Evolutionary conservation across 2,329 filamentous ascomycete genomes (phyloP), one percentile per base, ranked within the genome.

Genomic region (Talaromyces sp.): DNA sequence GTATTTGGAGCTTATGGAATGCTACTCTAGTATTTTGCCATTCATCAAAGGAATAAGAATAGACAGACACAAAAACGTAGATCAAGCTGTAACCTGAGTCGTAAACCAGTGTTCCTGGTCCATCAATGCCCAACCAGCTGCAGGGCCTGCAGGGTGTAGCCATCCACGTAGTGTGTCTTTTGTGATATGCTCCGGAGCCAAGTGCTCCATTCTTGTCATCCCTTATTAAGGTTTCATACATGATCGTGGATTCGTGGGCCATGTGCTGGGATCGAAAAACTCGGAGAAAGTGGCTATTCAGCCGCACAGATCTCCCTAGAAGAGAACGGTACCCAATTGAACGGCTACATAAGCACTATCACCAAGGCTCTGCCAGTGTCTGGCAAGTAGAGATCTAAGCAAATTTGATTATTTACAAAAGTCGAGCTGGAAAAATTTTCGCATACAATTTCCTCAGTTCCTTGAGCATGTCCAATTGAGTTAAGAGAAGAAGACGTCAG

Each of bases 51-150:
- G 22, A 10, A 22, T 22, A 36, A 38, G 31, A 25, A 36, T 56
- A 36, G 53, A 22, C 53, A 5, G 31, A 56, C 11, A 25, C 10
- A 56, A 22, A 36, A 22, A 8, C 5, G n/a, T 38, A 22, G n/a
- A 25, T 22, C 29, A n/a, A 56, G 29, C 31, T 36, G 31, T 56
- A 31, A 51, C 17, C 31, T 25, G n/a, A 36, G 11, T 56, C n/a
- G 53, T 36, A 36, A 19, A 38, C 29, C n/a, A 38, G 53, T n/a
- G 49, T 36, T 34, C 51, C 27, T 34, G 17, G 17, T 34, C 17
- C 34, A 19, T 22, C 31, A 36, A 56, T 59, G 36, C 56, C 56
- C 56, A 59, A 59, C 56, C 19, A 43, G 13, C 38, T 59, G 34
- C 13, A 25, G 17, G n/a, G 17, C 22, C 34, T 58, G 6, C 19